Evolutionary conservation across 805 yeast genomes (phyloP).

Genomic region (Nakazawaea pomicola): DNA sequence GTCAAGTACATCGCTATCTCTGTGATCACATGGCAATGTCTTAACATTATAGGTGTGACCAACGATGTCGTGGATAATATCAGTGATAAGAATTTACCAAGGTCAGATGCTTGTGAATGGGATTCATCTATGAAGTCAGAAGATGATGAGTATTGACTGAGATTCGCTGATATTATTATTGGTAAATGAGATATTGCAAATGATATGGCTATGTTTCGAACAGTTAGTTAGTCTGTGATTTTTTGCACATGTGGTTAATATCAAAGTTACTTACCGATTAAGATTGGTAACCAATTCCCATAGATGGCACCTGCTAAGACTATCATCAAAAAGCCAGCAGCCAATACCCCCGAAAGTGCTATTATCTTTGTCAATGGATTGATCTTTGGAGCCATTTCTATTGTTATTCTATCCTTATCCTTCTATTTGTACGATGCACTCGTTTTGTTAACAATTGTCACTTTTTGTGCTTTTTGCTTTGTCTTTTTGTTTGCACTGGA

Average conservation of each 20-base stretch:
- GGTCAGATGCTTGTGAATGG: constrained; percentile 43
- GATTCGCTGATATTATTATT: constrained; percentile 38
- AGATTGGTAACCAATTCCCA: constrained; percentile 88
- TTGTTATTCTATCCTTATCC: no score
- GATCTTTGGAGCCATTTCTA: constrained; percentile 18
- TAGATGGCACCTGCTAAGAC: constrained; percentile 84
- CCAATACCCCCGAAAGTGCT: constrained; percentile 69
- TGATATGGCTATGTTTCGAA: constrained; percentile 31
- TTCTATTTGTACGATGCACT: no score
- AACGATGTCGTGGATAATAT: constrained; percentile 45
- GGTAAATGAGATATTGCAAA: constrained; percentile 72
- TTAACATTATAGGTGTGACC: constrained; percentile 59
- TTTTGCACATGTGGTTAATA: no score
- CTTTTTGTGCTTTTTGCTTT: neutral
- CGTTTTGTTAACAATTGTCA: neutral
- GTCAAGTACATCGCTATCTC: constrained; percentile 71
- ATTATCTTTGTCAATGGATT: constrained; percentile 77
- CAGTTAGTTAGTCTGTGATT: constrained; percentile 17
- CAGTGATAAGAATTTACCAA: constrained; percentile 77
- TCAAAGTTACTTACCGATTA: constrained; percentile 48
- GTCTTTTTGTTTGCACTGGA: neutral
- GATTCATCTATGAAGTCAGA: constrained; percentile 61
- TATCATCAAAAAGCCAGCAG: constrained; percentile 85
- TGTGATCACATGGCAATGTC: constrained; percentile 72
- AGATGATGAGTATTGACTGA: neutral